phyloP scores from a whole-genome alignment of 192 early-diverging fungal genomes.

The Diversispora epigaea region DNA sequence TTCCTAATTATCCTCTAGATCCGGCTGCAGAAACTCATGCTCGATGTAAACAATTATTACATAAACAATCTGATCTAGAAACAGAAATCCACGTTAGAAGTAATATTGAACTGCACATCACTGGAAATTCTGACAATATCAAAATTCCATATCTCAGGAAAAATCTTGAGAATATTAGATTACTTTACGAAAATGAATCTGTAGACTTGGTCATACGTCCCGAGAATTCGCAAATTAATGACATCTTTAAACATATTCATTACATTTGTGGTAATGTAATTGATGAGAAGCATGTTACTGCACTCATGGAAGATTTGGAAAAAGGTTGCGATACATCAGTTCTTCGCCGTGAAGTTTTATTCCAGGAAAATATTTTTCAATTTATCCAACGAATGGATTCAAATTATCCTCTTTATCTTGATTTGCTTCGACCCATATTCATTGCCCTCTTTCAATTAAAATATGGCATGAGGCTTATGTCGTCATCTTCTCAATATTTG shows the following conservation, averaged over 20 bases:
- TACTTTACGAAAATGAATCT: constrained; percentile 39
- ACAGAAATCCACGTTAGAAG: constrained; percentile 60
- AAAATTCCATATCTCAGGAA: constrained; percentile 36
- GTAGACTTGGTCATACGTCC: constrained; percentile 64
- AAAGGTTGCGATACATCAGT: constrained; percentile 40
- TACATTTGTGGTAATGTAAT: constrained; percentile 58
- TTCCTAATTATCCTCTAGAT: constrained; percentile 82
- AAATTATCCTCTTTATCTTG: constrained; percentile 74
- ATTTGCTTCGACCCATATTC: constrained; percentile 70
- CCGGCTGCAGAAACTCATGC: constrained; percentile 74
- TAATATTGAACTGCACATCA: constrained; percentile 59
- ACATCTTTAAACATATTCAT: constrained; percentile 63
- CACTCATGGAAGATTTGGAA: constrained; percentile 49
- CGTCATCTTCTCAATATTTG: constrained; percentile 31
- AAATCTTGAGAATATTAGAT: constrained; percentile 38
- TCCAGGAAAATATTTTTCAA: constrained; percentile 69
- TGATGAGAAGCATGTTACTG: constrained; percentile 42
- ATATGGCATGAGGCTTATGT: constrained; percentile 66
- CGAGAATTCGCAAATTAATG: constrained; percentile 59
- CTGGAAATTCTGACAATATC: constrained; percentile 55
- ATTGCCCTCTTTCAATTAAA: constrained; percentile 74
- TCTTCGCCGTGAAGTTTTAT: constrained; percentile 56
- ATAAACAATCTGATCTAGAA: constrained; percentile 47
- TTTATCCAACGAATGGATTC: constrained; percentile 61
- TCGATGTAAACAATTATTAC: constrained; percentile 61